Evolutionary conservation across 371 early-diverging fungal species (phyloP).

Genomic region (Mucor piriformis): DNA sequence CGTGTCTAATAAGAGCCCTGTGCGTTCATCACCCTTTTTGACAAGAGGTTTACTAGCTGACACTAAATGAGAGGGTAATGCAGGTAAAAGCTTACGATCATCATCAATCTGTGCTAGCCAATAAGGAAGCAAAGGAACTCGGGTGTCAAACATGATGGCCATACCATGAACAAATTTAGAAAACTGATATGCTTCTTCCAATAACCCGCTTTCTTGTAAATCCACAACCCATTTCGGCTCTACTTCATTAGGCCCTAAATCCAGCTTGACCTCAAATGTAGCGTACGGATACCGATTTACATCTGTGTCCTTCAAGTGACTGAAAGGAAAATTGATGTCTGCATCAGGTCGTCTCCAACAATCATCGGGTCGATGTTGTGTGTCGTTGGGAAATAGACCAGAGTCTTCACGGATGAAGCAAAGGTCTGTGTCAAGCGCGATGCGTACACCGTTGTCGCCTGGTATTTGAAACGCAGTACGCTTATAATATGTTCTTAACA

Average conservation of each 20-base stretch:
- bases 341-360: conserved; percentile 95
- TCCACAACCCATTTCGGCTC: conserved; percentile 96
- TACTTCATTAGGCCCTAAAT: conserved; percentile 82
- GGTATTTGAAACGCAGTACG: conserved; percentile 99
- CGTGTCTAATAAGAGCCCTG: no score
- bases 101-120: conserved; percentile 98
- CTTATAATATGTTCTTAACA: conserved; percentile 94
- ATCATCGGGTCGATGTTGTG: conserved; percentile 62
- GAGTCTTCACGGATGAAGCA: conserved; percentile 97
- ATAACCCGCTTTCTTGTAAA: conserved; percentile 84
- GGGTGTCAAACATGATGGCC: conserved; percentile 86
- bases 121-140: conserved; percentile 94
- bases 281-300: conserved; percentile 96
- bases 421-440: conserved; percentile 97
- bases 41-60: no score
- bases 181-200: conserved; percentile 97
- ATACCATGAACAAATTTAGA: conserved; percentile 98
- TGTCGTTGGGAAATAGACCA: conserved; percentile 58
- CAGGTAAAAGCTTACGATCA: conserved; percentile 65
- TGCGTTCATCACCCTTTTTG: no score
- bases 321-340: conserved; percentile 89
- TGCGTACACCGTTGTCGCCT: conserved; percentile 94
- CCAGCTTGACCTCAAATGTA: conserved; percentile 97
- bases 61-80: conserved; percentile 29
- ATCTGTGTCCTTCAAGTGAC: conserved; percentile 69